phyloP scores from a whole-genome alignment of 306 rosid species.

The Coriaria nepalensis region DNA sequence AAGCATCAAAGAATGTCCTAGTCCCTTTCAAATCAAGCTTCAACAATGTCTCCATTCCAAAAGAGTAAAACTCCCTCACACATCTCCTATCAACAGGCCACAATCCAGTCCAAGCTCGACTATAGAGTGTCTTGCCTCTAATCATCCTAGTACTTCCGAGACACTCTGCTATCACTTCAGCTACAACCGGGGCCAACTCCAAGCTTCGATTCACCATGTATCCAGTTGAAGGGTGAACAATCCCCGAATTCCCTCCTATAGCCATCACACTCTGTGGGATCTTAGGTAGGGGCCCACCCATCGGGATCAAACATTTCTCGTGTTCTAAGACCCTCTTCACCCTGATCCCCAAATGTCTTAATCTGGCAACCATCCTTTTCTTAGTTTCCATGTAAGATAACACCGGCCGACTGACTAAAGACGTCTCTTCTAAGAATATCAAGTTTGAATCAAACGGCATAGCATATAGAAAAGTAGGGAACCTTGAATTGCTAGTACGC shows the following conservation, averaged over 20 bases:
- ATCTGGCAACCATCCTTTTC: constrained; percentile 71
- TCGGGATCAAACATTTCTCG: constrained; percentile 88
- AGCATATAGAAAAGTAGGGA: constrained; percentile 78
- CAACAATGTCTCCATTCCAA: constrained; percentile 84
- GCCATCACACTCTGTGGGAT: constrained; percentile 63
- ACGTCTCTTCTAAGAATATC: constrained; percentile 73
- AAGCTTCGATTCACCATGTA: constrained; percentile 66
- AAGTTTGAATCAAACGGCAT: constrained; percentile 73
- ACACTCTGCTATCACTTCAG: constrained; percentile 46
- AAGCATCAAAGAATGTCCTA: constrained; percentile 65
- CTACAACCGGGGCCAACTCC: constrained; percentile 41
- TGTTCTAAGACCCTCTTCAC: constrained; percentile 54
- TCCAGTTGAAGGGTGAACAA: constrained; percentile 84
- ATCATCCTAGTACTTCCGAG: constrained; percentile 77
- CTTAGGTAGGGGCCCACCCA: constrained; percentile 81
- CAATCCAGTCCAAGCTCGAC: constrained; percentile 50
- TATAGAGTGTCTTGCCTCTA: constrained; percentile 46
- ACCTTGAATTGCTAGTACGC: constrained; percentile 32
- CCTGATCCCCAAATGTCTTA: constrained; percentile 63
- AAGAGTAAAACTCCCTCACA: constrained; percentile 51
- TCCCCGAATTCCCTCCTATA: constrained; percentile 62
- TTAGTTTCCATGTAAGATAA: constrained; percentile 49
- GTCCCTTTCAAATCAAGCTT: constrained; percentile 66
- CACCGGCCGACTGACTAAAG: constrained; percentile 64
- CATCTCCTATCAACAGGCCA: constrained; percentile 61